phyloP scores from a whole-genome alignment of 129 eudicot genomes.

The Flaveria robusta region DNA sequence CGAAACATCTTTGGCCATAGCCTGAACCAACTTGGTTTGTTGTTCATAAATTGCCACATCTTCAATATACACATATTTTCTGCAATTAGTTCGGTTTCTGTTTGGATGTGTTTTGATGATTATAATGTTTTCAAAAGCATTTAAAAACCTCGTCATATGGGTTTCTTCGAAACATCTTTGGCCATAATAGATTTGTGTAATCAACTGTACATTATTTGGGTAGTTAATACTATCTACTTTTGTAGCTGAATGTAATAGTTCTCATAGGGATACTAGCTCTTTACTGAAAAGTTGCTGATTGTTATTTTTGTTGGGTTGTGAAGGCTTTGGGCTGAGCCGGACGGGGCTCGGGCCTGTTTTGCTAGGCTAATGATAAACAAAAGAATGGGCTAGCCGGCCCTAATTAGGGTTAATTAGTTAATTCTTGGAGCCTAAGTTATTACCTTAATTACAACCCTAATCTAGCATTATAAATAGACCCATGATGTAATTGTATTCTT shows the following conservation, averaged over 20 bases:
- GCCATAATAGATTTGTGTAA: background rate
- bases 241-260: background rate
- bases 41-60: background rate
- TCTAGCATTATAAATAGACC: too few relatives aligned
- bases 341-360: too few relatives aligned
- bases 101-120: background rate
- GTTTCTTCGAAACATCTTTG: background rate
- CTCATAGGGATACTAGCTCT: background rate
- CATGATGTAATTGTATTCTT: too few relatives aligned
- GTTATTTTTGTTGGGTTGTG: too few relatives aligned
- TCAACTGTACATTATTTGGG: background rate
- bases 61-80: background rate
- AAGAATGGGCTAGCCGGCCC: too few relatives aligned
- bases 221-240: background rate
- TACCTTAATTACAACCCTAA: too few relatives aligned
- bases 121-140: background rate
- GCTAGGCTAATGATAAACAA: too few relatives aligned
- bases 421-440: too few relatives aligned
- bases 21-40: background rate
- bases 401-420: too few relatives aligned
- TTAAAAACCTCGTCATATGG: background rate
- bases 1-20: too few relatives aligned
- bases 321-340: too few relatives aligned
- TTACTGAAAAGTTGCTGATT: background rate
- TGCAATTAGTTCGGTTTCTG: background rate